Evolutionary conservation across 768 basidiomycete genomes (phyloP), one percentile per base, ranked within the genome.

Genomic region (Gyrodon lividus): DNA sequence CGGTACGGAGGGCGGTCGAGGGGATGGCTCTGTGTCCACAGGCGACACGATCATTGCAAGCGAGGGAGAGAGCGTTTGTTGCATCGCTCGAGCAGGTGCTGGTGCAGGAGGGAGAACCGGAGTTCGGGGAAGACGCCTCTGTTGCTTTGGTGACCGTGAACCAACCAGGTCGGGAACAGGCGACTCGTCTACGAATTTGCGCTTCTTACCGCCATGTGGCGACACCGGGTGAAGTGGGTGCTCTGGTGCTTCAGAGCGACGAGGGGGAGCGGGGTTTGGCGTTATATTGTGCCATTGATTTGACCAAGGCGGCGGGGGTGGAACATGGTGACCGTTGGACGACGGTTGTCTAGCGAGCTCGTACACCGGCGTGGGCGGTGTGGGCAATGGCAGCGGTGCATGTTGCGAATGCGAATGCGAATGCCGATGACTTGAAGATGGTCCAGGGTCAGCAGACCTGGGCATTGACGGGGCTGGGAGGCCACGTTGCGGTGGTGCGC

Each of bases 11-110:
- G 69, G 58, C n/a, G 59, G 53, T n/a, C 69, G 67, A 23, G 68
- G 63, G 19, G 68, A 69, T 1, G 67, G 68, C 33, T 71, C 68
- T 0, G 68, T 58, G 35, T 69, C 68, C 22, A 69, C 58, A 5
- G 68, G 68, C 22, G 68, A 69, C 24, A 69, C 68, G 35, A 69
- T 69, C 68, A 71, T 69, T 9, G 68, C 68, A 7, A 69, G 63
- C 6, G 68, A 69, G 12, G 68, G 68, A 5, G 68, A 69, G 2
- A 69, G 57, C 26, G 68, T 69, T 17, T 69, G 67, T 43, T 68
- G 68, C 67, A 69, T 63, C 47, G 65, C 63, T 13, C 68, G 69
- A 13, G 63, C 52, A 45, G 63, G 63, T 17, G 57, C 60, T 19
- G 58, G 52, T 6, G 61, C 54, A 2, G 63, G 56, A 7, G 58